A percentile compares a stretch with the other conserved stretches of the same genome.
phyloP scores from a whole-genome alignment of 805 yeast genomes.

The Torulaspora delbrueckii region DNA sequence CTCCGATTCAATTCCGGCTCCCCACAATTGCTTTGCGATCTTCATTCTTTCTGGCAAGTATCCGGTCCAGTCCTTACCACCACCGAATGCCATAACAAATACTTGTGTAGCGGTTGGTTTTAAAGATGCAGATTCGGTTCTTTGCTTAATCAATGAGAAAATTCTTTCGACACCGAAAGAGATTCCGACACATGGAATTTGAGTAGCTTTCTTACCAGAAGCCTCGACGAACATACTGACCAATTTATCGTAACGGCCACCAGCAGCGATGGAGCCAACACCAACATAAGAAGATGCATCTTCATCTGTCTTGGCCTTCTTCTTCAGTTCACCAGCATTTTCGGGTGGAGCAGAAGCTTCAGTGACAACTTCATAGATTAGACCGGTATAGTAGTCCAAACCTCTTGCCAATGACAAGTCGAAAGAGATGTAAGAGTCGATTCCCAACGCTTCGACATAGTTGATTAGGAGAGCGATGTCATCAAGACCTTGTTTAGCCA shows the following conservation, averaged over 20 bases:
- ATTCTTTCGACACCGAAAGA: slow-evolving; percentile 96
- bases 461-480: slow-evolving; percentile 75
- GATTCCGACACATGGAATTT: slow-evolving; percentile 95
- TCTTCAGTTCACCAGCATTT: slow-evolving; percentile 64
- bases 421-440: slow-evolving; percentile 63
- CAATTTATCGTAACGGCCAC: slow-evolving; percentile 95
- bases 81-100: slow-evolving; percentile 96
- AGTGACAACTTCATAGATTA: slow-evolving; percentile 95
- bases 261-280: slow-evolving; percentile 98
- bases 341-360: slow-evolving; percentile 93
- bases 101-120: slow-evolving; percentile 89
- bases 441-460: slow-evolving; percentile 79
- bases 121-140: slow-evolving; percentile 55
- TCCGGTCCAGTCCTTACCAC: slow-evolving; percentile 95
- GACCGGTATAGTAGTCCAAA: slow-evolving; percentile 93
- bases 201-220: slow-evolving; percentile 67
- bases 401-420: slow-evolving; percentile 97
- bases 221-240: slow-evolving; percentile 93
- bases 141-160: slow-evolving; percentile 80
- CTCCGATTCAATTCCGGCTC: slow-evolving; percentile 83
- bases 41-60: slow-evolving; percentile 88
- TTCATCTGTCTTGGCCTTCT: slow-evolving; percentile 40
- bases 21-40: slow-evolving; percentile 79
- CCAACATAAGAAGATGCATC: slow-evolving; percentile 93
- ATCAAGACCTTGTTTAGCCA: slow-evolving; percentile 73